Base-by-base conservation (phyloP, 768 basidiomycete species). In the Terana coerulea region DNA sequence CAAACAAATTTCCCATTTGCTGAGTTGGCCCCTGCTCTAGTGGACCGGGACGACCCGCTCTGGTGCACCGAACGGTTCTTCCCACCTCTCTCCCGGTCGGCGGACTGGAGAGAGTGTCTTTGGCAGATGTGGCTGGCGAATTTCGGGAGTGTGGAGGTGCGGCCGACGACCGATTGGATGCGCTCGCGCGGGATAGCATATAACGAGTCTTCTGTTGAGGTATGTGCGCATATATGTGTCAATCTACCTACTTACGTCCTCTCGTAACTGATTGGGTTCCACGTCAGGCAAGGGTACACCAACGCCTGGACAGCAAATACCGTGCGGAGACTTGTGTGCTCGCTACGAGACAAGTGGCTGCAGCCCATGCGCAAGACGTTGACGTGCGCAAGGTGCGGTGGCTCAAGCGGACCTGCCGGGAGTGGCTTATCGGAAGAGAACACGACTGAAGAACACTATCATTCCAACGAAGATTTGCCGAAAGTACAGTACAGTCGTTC, bases 41-140 rank as follows among this genome's bases (percentile, higher is more conserved):
- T 68, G 58, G 62, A 57, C 53, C 71, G 58, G 59, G 69, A 80
- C 57, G 67, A 79, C 55, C 68, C 73, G 1, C 60, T 77, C 8
- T 86, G 84, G 84, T 86, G 84, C 56, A 74, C 77, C 1, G 83
- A 85, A 52, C 74, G 82, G 31, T 69, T 76, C 50, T 77, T 80
- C 25, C 56, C 74, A 15, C 62, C 66, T 40, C 63, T 66, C 29
- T 73, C 76, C 21, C 79, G 81, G 19, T 53, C 58, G 1, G 64
- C 71, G 3, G 81, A 84, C 52, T 86, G 84, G 84, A 69, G 74
- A 29, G 80, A 83, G 52, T 86, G 84, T 61, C 64, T 85, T 12
- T 86, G 84, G 83, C 79, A 81, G 58, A 52, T 84, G 51, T 78
- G 78, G 70, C 70, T 85, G 24, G 77, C 81, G 49, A 75, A 70